A percentile compares a stretch with the other conserved stretches of the same genome.
Evolutionary conservation across 331 rosid species (phyloP).

Genomic region (Spiraea crenata): DNA sequence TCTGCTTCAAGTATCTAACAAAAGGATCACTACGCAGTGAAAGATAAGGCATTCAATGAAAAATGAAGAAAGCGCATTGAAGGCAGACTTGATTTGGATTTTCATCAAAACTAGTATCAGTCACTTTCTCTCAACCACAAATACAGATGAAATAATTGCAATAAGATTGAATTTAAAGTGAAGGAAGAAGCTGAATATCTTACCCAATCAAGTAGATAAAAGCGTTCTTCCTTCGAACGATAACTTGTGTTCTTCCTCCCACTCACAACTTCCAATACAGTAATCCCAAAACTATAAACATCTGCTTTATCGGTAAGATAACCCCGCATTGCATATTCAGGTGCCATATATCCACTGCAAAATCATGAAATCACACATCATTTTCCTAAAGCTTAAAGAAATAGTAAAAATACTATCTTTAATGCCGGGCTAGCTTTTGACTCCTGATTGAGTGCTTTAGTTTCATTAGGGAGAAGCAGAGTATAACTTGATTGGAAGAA

Average conservation of each 20-base stretch:
- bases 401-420: background rate
- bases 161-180: background rate
- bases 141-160: background rate
- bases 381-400: background rate
- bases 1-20: background rate
- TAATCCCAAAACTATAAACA: constrained; percentile 63
- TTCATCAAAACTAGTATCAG: too few species aligned
- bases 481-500: background rate
- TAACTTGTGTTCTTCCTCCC: constrained; percentile 44
- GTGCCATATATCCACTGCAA: constrained; percentile 60
- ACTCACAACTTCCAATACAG: constrained; percentile 51
- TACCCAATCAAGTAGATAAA: constrained; percentile 57
- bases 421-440: background rate
- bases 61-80: too few species aligned
- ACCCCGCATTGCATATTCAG: constrained; percentile 65
- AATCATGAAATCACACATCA: background rate
- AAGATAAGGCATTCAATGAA: too few species aligned
- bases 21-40: background rate
- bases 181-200: background rate
- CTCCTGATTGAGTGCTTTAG: background rate
- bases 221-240: constrained; percentile 27
- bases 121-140: too few species aligned
- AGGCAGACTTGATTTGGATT: too few species aligned
- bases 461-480: background rate
- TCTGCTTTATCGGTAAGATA: constrained; percentile 55